These are phyloP conservation scores for Neoarthrinium moseri DNA, from an alignment of 2,329 filamentous ascomycete species.

Conservation along the genomic window DNA sequence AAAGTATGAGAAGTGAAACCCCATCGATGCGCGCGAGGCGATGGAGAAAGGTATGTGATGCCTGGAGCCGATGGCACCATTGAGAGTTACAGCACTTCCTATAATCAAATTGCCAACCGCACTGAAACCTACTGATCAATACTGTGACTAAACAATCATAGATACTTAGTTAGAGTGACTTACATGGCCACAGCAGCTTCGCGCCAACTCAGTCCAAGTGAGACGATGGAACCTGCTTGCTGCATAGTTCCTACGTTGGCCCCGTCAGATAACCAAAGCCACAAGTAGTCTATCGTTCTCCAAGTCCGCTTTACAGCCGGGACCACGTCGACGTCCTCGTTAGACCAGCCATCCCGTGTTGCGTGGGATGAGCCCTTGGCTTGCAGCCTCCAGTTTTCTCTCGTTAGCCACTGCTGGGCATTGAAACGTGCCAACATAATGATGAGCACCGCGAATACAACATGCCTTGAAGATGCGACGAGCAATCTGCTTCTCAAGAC, in stretches of 20 bases:
- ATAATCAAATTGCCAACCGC: slow-evolving; percentile 8
- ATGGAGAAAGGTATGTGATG: slow-evolving; percentile 11
- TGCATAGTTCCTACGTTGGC: slow-evolving; percentile 23
- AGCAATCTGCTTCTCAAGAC: background rate
- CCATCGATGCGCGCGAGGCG: slow-evolving; percentile 9
- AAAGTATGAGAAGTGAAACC: slow-evolving; percentile 11
- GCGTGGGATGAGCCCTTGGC: slow-evolving; percentile 12
- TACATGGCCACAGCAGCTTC: slow-evolving; percentile 21
- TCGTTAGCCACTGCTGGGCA: slow-evolving; percentile 7
- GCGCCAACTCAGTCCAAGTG: slow-evolving; percentile 21
- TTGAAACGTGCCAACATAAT: background rate
- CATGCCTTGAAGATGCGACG: background rate
- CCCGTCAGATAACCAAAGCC: slow-evolving; percentile 20
- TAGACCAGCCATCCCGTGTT: slow-evolving; percentile 14
- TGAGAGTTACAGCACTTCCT: slow-evolving; percentile 6
- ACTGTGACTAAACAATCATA: too few relatives aligned
- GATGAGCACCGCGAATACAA: background rate
- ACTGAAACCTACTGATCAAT: slow-evolving; percentile 2
- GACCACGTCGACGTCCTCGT: slow-evolving; percentile 18
- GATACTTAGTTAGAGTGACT: too few relatives aligned
- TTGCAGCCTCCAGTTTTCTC: slow-evolving; percentile 15
- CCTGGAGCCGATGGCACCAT: slow-evolving; percentile 10
- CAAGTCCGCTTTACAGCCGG: slow-evolving; percentile 12
- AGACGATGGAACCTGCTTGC: slow-evolving; percentile 19
- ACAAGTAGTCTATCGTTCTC: slow-evolving; percentile 18